Evolutionary conservation across 1,139 yeast species (phyloP).

Genomic region (Kurtzmaniella quercitrusa): DNA sequence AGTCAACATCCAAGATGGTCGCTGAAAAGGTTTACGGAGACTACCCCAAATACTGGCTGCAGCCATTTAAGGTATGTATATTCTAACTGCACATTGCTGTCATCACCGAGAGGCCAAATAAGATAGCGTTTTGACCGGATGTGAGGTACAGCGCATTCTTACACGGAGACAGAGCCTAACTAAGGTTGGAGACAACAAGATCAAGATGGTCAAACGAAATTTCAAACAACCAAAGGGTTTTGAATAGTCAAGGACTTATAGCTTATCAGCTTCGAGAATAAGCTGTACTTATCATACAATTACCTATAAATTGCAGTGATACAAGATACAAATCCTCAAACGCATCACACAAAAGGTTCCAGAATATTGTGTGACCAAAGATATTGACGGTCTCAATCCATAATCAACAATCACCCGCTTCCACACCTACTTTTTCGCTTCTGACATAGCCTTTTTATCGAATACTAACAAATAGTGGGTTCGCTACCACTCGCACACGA

Average conservation of each 20-base stretch:
- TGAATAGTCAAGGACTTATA: too few species aligned
- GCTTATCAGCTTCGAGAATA: too few species aligned
- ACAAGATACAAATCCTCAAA: too few species aligned
- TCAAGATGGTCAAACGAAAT: neutral
- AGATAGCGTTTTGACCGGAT: neutral
- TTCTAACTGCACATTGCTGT: too few species aligned
- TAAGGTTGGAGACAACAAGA: neutral
- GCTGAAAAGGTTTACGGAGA: constrained; percentile 44
- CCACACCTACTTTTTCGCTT: neutral
- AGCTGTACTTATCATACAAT: too few species aligned
- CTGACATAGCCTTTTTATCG: neutral
- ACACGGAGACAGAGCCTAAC: neutral
- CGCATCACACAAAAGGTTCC: too few species aligned
- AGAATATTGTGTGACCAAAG: too few species aligned
- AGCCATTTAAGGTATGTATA: constrained; percentile 58
- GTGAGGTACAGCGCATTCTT: neutral
- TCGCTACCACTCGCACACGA: constrained; percentile 74
- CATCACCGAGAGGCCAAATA: neutral
- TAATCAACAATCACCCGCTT: neutral
- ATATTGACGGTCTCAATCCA: too few species aligned
- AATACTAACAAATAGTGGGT: constrained; percentile 47
- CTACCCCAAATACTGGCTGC: constrained; percentile 58
- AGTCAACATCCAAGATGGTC: constrained; percentile 13
- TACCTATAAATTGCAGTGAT: too few species aligned
- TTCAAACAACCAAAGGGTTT: neutral